phyloP scores from a whole-genome alignment of 2,329 filamentous ascomycete genomes.

The Thermothelomyces thermophilus region DNA sequence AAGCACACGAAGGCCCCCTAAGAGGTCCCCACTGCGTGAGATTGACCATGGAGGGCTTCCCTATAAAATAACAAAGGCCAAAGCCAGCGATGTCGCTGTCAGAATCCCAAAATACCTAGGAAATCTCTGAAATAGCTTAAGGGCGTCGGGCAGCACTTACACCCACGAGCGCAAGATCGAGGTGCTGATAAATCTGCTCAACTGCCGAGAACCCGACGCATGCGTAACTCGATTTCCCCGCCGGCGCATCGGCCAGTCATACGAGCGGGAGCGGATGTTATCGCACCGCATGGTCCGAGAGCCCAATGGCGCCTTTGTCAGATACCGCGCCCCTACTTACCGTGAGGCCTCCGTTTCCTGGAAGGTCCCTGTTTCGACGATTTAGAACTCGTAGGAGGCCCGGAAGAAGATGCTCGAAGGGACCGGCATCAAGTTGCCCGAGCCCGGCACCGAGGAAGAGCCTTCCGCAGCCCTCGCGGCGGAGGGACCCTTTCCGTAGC shows the following conservation, averaged over 20 bases:
- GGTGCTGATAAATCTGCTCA: slow-evolving; percentile 20
- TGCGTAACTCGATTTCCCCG: slow-evolving; percentile 10
- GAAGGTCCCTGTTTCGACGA: slow-evolving; percentile 20
- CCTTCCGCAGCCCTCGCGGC: not conserved
- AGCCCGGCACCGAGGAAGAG: not conserved
- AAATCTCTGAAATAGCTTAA: slow-evolving; percentile 16
- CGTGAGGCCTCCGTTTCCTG: slow-evolving; percentile 19
- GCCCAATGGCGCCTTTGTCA: slow-evolving; percentile 17
- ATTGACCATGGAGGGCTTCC: too few species aligned
- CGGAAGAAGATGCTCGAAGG: slow-evolving; percentile 20
- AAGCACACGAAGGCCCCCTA: too few species aligned
- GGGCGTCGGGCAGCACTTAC: slow-evolving; percentile 19
- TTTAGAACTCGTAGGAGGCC: slow-evolving; percentile 22
- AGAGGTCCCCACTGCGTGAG: too few species aligned
- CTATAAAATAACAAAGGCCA: slow-evolving; percentile 11
- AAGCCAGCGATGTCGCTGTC: slow-evolving; percentile 16
- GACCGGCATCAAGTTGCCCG: slow-evolving; percentile 18
- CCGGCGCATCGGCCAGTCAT: slow-evolving; percentile 19
- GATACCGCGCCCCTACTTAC: slow-evolving; percentile 21
- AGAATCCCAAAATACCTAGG: slow-evolving; percentile 11
- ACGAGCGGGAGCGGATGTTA: slow-evolving; percentile 18
- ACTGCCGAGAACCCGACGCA: slow-evolving; percentile 18
- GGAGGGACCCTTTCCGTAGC: not conserved
- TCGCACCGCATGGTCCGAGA: slow-evolving; percentile 14
- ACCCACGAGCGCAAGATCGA: slow-evolving; percentile 22